A percentile compares a stretch with the other conserved stretches of the same genome.
Conservation (phyloP, 1,284 basidiomycete genomes). For the Termitomyces sp. region DNA sequence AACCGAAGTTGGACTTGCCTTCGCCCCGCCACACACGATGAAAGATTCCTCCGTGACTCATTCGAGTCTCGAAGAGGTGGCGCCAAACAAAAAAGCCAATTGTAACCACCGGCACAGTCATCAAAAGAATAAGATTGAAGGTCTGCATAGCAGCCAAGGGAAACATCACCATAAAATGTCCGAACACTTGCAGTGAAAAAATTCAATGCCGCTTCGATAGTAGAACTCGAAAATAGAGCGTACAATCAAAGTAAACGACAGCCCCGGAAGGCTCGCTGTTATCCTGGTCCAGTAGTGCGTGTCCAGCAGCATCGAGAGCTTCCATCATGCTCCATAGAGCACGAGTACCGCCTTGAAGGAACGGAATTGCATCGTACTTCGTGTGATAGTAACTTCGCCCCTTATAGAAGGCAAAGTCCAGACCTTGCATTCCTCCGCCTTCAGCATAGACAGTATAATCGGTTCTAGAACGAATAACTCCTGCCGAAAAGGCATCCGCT, state of each 20-base stretch:
- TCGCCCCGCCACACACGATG: not conserved
- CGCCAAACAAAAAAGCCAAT: constrained; percentile 36
- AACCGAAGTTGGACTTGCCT: constrained; percentile 15
- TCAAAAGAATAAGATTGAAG: constrained; percentile 55
- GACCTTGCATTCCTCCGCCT: constrained; percentile 48
- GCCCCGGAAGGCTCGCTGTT: constrained; percentile 22
- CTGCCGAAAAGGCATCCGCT: constrained; percentile 58
- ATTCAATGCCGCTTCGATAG: not conserved
- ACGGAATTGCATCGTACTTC: constrained; percentile 55
- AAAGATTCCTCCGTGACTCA: not conserved
- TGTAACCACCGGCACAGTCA: constrained; percentile 54
- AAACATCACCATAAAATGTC: constrained; percentile 49
- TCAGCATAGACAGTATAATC: constrained; percentile 63
- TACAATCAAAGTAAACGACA: constrained; percentile 70
- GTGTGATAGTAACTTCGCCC: constrained; percentile 70
- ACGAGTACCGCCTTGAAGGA: constrained; percentile 44
- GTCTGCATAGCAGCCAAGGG: constrained; percentile 46
- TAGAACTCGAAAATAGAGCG: constrained; percentile 24
- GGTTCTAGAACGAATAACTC: constrained; percentile 59
- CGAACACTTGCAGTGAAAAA: constrained; percentile 49
- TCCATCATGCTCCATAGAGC: constrained; percentile 78
- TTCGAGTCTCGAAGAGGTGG: not conserved
- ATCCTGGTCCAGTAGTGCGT: constrained; percentile 42
- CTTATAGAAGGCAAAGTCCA: constrained; percentile 72
- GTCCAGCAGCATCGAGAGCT: constrained; percentile 47